phyloP scores from a whole-genome alignment of 805 yeast species.

The Zygoascus bituminiphila region DNA sequence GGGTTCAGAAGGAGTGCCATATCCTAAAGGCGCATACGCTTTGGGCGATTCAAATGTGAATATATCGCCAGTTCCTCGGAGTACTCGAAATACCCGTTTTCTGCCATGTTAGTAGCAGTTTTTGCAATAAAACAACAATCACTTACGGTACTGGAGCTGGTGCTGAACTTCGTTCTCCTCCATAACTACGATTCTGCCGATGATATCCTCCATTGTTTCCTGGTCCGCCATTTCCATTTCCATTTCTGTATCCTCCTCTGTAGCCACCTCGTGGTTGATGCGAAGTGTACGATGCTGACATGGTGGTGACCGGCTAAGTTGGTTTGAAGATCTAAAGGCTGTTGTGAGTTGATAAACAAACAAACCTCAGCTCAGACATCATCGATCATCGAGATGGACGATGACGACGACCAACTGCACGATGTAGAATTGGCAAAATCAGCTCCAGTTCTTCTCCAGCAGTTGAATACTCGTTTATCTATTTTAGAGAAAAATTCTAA shows the following conservation, averaged over 20 bases:
- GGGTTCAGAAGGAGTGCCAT: conserved; percentile 16
- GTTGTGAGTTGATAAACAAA: neutral
- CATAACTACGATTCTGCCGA: neutral
- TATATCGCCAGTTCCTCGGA: conserved; percentile 12
- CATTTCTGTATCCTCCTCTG: neutral
- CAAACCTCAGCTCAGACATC: neutral
- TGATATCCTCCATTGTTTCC: no score
- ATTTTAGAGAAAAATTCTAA: neutral
- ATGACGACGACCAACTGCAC: conserved; percentile 6
- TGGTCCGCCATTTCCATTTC: neutral
- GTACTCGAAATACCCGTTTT: neutral
- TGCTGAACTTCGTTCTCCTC: neutral
- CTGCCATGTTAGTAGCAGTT: neutral
- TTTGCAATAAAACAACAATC: neutral
- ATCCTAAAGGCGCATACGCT: conserved; percentile 25
- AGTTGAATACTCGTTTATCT: conserved; percentile 1
- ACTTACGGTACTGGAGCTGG: neutral
- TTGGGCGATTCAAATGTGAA: conserved; percentile 19
- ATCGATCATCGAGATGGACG: neutral
- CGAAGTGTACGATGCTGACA: neutral
- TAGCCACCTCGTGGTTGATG: neutral
- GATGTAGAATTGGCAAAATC: conserved; percentile 18
- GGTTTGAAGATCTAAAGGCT: neutral
- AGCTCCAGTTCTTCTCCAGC: conserved; percentile 14
- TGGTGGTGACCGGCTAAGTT: neutral